Conservation (phyloP, 2,329 filamentous ascomycete species). For the Xylariales sp. region DNA sequence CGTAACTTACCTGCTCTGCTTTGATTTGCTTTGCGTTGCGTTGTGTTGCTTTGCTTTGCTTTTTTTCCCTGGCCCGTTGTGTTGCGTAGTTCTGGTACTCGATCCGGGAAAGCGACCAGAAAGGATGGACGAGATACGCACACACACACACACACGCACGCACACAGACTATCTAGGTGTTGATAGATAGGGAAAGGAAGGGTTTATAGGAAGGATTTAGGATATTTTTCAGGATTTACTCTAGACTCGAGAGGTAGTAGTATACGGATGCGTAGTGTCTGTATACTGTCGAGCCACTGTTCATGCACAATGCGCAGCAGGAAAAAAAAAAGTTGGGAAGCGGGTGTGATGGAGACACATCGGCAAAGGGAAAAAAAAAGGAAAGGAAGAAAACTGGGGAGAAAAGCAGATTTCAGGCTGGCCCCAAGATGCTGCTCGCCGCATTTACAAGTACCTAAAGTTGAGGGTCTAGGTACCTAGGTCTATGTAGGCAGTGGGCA, state of each 20-base stretch:
- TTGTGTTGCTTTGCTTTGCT: too few species aligned
- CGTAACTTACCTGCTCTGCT: slow-evolving; percentile 19
- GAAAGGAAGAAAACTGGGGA: slow-evolving; percentile 41
- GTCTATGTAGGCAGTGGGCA: too few species aligned
- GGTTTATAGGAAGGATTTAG: not conserved
- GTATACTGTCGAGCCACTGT: slow-evolving; percentile 23
- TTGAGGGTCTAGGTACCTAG: not conserved
- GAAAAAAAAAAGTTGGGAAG: slow-evolving; percentile 21
- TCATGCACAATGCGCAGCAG: slow-evolving; percentile 35
- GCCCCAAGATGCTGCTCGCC: slow-evolving; percentile 31
- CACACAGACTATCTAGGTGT: too few species aligned
- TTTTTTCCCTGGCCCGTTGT: not conserved
- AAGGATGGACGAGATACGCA: not conserved
- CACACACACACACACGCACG: too few species aligned
- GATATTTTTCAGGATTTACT: not conserved
- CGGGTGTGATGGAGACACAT: slow-evolving; percentile 29
- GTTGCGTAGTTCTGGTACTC: not conserved
- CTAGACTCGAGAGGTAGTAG: too few species aligned
- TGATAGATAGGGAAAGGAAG: not conserved
- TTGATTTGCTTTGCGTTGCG: not conserved
- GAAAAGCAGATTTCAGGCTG: slow-evolving; percentile 46
- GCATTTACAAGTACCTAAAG: not conserved
- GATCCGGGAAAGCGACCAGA: not conserved
- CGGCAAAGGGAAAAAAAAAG: slow-evolving; percentile 36
- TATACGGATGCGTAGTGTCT: slow-evolving; percentile 11